Percentiles rank a stretch among this genome's conserved stretches.
Evolutionary conservation across 345 rosid species (phyloP).

Genomic region (Hibiscus tridactylites): DNA sequence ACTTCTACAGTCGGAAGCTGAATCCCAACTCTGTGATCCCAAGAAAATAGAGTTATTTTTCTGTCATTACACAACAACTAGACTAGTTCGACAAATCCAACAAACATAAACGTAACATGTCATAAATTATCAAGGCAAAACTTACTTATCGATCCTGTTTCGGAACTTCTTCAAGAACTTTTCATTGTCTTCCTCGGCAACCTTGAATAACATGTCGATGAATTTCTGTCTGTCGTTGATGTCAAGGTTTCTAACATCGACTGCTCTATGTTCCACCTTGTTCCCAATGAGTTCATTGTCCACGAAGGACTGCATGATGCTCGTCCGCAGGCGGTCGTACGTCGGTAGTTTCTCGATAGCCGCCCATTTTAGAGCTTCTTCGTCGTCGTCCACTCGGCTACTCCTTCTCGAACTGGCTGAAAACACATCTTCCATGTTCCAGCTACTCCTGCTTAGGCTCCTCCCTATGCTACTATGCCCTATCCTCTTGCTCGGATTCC

Average conservation of each 20-base stretch:
- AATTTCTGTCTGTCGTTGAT: constrained; percentile 54
- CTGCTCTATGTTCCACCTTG: constrained; percentile 31
- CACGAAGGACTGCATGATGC: constrained; percentile 44
- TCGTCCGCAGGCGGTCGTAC: constrained; percentile 64
- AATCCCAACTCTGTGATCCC: constrained; percentile 63
- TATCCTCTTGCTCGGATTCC: constrained; percentile 20
- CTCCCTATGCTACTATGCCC: constrained; percentile 39
- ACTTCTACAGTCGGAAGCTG: constrained; percentile 73
- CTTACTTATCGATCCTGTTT: constrained; percentile 53
- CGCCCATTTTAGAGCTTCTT: constrained; percentile 95
- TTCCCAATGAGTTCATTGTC: constrained; percentile 34
- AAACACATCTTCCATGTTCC: constrained; percentile 61
- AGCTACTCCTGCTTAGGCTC: constrained; percentile 51
- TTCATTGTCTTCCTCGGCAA: constrained; percentile 85
- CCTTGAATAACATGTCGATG: constrained; percentile 64
- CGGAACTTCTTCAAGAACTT: constrained; percentile 65
- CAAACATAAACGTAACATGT: too few species aligned
- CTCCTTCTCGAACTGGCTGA: constrained; percentile 39
- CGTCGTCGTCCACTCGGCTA: constrained; percentile 53
- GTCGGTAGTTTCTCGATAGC: constrained; percentile 90
- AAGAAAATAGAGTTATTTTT: not conserved
- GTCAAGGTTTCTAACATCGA: constrained; percentile 73
- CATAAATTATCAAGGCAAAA: too few species aligned
- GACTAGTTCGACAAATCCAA: not conserved
- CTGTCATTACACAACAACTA: too few species aligned